Evolutionary conservation across 2,329 filamentous ascomycete genomes (phyloP).

Genomic region (Apiospora koreana): DNA sequence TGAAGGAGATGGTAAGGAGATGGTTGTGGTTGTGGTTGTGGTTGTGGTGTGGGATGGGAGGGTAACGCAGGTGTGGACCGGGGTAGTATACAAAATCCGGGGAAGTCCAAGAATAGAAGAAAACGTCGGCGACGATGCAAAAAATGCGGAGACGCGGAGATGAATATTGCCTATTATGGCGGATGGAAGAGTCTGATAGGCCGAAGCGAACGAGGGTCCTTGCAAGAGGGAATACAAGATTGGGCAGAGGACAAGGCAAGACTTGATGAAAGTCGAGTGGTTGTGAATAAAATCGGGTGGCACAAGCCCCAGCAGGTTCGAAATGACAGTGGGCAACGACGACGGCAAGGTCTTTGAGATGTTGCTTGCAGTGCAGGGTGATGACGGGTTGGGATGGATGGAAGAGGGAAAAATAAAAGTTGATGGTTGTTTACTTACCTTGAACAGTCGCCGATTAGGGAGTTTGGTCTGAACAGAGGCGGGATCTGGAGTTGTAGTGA

Average conservation of each 20-base stretch:
- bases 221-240: background rate
- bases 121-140: background rate
- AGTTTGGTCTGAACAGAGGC: slow-evolving; percentile 24
- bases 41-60: background rate
- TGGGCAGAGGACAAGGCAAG: background rate
- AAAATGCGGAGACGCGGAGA: background rate
- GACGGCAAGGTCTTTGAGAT: background rate
- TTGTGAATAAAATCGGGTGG: background rate
- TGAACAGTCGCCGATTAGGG: slow-evolving; percentile 25
- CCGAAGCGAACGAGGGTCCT: background rate
- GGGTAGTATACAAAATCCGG: background rate
- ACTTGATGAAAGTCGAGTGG: background rate
- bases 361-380: background rate
- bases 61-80: background rate
- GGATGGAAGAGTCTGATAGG: background rate
- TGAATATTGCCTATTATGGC: background rate
- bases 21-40: background rate
- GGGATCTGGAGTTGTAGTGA: slow-evolving; percentile 19
- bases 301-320: background rate
- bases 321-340: background rate
- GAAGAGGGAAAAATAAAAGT: background rate
- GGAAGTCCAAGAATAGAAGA: background rate
- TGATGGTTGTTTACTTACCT: slow-evolving; percentile 21
- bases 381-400: background rate
- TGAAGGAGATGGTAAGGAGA: background rate